Evolutionary conservation across 2,329 filamentous ascomycete genomes (phyloP).

Genomic region (Neurospora sp.): DNA sequence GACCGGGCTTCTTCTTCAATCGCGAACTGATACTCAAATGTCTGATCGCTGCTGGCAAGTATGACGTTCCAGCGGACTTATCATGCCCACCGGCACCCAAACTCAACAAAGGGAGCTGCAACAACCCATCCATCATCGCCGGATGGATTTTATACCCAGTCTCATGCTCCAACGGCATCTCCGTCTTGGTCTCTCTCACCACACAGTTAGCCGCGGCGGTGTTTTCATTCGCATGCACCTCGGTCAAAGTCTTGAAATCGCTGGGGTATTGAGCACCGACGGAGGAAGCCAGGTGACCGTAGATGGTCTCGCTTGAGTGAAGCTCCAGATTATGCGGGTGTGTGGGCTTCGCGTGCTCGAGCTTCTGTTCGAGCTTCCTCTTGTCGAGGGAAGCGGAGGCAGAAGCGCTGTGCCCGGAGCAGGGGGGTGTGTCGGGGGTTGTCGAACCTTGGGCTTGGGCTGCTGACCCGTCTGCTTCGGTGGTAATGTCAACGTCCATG

Average conservation of each 20-base stretch:
- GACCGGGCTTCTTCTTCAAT: slow-evolving; percentile 7
- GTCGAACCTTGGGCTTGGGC: not conserved
- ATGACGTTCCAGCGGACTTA: slow-evolving; percentile 6
- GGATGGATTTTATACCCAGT: slow-evolving; percentile 35
- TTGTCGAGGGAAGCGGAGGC: not conserved
- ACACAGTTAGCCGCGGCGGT: slow-evolving; percentile 26
- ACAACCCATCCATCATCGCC: slow-evolving; percentile 34
- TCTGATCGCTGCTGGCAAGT: slow-evolving; percentile 18
- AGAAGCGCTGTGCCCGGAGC: not conserved
- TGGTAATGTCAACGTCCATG: not conserved
- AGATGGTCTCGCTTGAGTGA: slow-evolving; percentile 5
- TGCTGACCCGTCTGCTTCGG: not conserved
- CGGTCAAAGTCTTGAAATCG: slow-evolving; percentile 14
- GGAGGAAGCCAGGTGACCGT: slow-evolving; percentile 6
- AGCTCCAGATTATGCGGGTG: not conserved
- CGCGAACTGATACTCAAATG: slow-evolving; percentile 12
- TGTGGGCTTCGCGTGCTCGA: not conserved
- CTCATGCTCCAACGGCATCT: slow-evolving; percentile 37
- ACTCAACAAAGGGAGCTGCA: slow-evolving; percentile 31
- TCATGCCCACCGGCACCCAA: slow-evolving; percentile 18
- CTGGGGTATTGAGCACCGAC: slow-evolving; percentile 10
- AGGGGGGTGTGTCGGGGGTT: slow-evolving; percentile 6
- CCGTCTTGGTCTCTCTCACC: slow-evolving; percentile 31
- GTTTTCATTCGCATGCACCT: slow-evolving; percentile 11
- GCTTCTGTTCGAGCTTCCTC: slow-evolving; percentile 2